These are phyloP conservation scores for Ophiocordyceps camponoti-floridani DNA, from an alignment of 2,329 filamentous ascomycete species.

Conservation along the genomic window DNA sequence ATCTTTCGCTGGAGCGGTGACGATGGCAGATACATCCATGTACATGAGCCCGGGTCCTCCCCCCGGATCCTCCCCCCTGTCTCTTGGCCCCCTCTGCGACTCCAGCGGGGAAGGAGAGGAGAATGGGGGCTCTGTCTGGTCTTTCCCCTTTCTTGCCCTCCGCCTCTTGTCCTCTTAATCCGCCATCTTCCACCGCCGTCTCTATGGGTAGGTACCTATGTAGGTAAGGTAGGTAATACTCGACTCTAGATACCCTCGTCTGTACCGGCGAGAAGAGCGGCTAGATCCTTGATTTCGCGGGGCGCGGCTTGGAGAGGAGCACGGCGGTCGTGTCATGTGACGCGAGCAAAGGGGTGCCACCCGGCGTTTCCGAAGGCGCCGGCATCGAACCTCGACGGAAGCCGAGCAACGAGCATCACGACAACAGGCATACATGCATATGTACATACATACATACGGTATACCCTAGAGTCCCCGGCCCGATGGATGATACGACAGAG, in stretches of 20 bases:
- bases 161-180: no score
- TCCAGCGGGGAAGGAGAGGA: neutral
- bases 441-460: neutral
- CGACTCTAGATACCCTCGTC: no score
- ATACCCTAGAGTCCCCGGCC: neutral
- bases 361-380: neutral
- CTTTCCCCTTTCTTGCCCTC: no score
- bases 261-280: no score
- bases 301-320: no score
- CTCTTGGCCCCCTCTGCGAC: neutral
- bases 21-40: neutral
- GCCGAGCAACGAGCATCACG: no score
- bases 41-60: neutral
- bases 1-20: neutral
- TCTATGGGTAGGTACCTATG: no score
- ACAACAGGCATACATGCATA: neutral
- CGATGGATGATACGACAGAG: neutral
- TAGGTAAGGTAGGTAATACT: no score
- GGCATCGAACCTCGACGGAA: no score
- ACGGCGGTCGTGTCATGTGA: constrained; percentile 1
- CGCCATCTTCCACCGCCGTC: no score
- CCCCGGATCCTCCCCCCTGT: neutral
- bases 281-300: no score
- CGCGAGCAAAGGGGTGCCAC: neutral
- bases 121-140: neutral